Evolutionary conservation across 2,329 filamentous ascomycete genomes (phyloP).

Genomic region (Cadophora gregata): DNA sequence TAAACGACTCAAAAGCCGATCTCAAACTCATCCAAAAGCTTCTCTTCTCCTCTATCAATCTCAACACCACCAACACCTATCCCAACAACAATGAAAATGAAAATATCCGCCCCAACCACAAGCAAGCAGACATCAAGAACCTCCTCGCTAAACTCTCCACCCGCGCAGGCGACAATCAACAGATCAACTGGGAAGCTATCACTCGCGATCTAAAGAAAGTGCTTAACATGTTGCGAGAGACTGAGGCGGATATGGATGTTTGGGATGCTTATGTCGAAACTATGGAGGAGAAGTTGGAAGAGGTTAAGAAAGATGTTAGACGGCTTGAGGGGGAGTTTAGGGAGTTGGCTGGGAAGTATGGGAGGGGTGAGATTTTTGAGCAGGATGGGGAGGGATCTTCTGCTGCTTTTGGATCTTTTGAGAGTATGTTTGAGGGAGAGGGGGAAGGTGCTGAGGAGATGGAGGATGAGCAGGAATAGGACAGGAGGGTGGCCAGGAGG

Average conservation of each 20-base stretch:
- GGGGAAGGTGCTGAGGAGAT: background rate
- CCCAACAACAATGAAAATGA: background rate
- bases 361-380: background rate
- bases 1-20: background rate
- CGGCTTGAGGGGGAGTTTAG: no score
- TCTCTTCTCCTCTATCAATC: background rate
- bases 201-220: background rate
- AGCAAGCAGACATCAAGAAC: background rate
- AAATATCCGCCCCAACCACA: background rate
- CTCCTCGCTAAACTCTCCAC: background rate
- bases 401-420: no score
- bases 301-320: background rate
- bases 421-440: no score
- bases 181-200: background rate
- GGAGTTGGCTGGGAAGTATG: background rate
- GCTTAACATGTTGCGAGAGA: background rate
- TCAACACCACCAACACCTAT: background rate
- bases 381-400: no score
- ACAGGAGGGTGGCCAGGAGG: background rate
- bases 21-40: background rate
- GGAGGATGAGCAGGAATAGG: background rate
- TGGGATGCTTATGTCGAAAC: background rate
- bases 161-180: background rate
- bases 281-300: background rate
- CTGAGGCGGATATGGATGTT: background rate